Evolutionary conservation across 208 protist genomes (phyloP).

Genomic region (Acanthamoeba sp.): DNA sequence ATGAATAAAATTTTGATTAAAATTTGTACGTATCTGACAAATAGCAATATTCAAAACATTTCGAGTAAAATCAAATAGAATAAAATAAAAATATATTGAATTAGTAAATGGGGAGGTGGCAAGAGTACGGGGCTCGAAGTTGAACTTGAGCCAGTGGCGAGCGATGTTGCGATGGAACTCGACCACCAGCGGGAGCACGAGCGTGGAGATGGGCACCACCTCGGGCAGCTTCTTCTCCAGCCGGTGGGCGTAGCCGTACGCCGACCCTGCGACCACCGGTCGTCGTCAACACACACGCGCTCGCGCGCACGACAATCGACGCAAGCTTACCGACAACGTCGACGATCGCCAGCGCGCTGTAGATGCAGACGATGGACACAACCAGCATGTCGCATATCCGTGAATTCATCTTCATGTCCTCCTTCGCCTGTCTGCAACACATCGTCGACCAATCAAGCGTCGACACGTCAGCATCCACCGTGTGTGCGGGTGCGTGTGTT

Average conservation of each 20-base stretch:
- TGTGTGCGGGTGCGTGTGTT: too few relatives aligned
- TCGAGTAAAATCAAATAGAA: too few relatives aligned
- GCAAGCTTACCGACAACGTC: constrained; percentile 13
- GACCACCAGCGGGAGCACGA: constrained; percentile 35
- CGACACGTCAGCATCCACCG: too few relatives aligned
- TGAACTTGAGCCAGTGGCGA: constrained; percentile 52
- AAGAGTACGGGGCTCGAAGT: constrained; percentile 31
- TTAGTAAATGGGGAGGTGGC: too few relatives aligned
- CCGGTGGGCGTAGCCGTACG: constrained; percentile 41
- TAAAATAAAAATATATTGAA: too few relatives aligned
- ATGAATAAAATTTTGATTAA: too few relatives aligned
- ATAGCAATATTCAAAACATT: too few relatives aligned
- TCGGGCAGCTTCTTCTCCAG: constrained; percentile 12
- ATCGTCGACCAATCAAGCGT: not conserved
- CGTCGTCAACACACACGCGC: not conserved
- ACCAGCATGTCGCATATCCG: constrained; percentile 21
- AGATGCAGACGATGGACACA: constrained; percentile 27
- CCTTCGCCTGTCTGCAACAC: not conserved
- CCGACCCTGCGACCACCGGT: not conserved
- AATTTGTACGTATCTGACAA: too few relatives aligned
- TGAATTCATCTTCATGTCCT: constrained; percentile 56
- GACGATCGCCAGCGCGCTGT: constrained; percentile 35
- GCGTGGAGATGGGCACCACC: constrained; percentile 6
- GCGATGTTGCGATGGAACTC: constrained; percentile 57
- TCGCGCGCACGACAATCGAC: not conserved